Evolutionary conservation across 495 filamentous ascomycete genomes (phyloP).

Genomic region (Jackrogersella multiformis): DNA sequence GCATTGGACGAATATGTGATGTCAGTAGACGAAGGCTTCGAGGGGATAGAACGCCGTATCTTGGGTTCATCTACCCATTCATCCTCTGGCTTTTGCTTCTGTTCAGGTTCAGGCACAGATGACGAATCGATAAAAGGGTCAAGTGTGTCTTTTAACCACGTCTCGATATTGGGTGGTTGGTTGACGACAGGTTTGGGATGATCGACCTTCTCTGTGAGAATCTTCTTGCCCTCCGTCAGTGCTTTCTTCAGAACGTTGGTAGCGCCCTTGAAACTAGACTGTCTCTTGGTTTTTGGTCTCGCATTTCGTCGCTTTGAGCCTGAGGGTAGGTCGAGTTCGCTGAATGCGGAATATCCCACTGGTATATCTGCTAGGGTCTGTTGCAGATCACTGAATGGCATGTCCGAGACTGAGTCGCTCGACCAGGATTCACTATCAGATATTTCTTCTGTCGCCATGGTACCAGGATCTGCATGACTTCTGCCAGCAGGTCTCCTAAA

Average conservation of each 20-base stretch:
- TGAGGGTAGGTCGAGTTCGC: constrained; percentile 61
- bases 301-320: constrained; percentile 53
- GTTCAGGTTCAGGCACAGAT: constrained; percentile 47
- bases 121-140: constrained; percentile 75
- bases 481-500: constrained; percentile 23
- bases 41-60: constrained; percentile 22
- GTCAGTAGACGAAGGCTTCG: constrained; percentile 25
- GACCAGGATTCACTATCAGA: constrained; percentile 45
- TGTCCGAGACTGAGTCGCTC: constrained; percentile 45
- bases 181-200: constrained; percentile 58
- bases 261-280: constrained; percentile 59
- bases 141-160: constrained; percentile 76
- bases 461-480: constrained; percentile 34
- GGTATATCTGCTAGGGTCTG: constrained; percentile 64
- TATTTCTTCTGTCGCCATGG: constrained; percentile 34
- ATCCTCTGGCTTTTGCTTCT: constrained; percentile 30
- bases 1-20: constrained; percentile 14
- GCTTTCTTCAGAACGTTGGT: constrained; percentile 66
- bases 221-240: constrained; percentile 63
- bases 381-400: constrained; percentile 53
- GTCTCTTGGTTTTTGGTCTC: constrained; percentile 56
- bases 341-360: constrained; percentile 67
- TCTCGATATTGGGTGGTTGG: constrained; percentile 71
- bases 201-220: constrained; percentile 62
- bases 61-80: constrained; percentile 41